Conservation (phyloP, 2,329 filamentous ascomycete species). For the Paracamarosporium sp. region DNA sequence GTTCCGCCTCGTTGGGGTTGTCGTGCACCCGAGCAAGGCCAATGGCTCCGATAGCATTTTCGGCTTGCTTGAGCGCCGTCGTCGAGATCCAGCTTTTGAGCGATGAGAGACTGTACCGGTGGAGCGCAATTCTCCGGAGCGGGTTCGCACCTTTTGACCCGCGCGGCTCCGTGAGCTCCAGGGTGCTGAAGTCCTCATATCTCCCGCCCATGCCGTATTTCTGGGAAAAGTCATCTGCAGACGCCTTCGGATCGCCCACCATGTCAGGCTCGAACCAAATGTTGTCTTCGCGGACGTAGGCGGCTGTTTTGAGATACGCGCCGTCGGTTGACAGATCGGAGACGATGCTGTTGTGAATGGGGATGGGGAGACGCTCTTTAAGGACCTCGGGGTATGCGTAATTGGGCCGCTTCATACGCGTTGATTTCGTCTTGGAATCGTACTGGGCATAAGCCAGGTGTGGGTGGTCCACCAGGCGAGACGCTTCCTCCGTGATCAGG, state of each 20-base stretch:
- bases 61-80: slow-evolving; percentile 20
- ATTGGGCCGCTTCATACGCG: slow-evolving; percentile 39
- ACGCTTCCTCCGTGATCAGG: slow-evolving; percentile 39
- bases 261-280: slow-evolving; percentile 35
- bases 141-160: slow-evolving; percentile 20
- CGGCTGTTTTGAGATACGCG: slow-evolving; percentile 25
- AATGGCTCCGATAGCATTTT: slow-evolving; percentile 30
- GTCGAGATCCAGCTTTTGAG: slow-evolving; percentile 19
- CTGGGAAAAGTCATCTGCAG: slow-evolving; percentile 16
- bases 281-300: slow-evolving; percentile 23
- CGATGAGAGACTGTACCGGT: slow-evolving; percentile 26
- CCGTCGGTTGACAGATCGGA: slow-evolving; percentile 28
- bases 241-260: slow-evolving; percentile 30
- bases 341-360: slow-evolving; percentile 33
- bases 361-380: slow-evolving; percentile 30
- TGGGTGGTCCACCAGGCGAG: slow-evolving; percentile 36
- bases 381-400: slow-evolving; percentile 40
- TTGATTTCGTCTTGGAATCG: slow-evolving; percentile 27
- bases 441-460: slow-evolving; percentile 39
- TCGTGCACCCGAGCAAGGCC: slow-evolving; percentile 25
- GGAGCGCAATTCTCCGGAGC: slow-evolving; percentile 28
- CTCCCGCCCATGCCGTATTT: slow-evolving; percentile 23
- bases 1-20: slow-evolving; percentile 8
- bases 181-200: slow-evolving; percentile 33
- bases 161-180: slow-evolving; percentile 30